These are phyloP conservation scores for Mortierella sp. DNA, from an alignment of 371 early-diverging fungal genomes.

Conservation along the genomic window DNA sequence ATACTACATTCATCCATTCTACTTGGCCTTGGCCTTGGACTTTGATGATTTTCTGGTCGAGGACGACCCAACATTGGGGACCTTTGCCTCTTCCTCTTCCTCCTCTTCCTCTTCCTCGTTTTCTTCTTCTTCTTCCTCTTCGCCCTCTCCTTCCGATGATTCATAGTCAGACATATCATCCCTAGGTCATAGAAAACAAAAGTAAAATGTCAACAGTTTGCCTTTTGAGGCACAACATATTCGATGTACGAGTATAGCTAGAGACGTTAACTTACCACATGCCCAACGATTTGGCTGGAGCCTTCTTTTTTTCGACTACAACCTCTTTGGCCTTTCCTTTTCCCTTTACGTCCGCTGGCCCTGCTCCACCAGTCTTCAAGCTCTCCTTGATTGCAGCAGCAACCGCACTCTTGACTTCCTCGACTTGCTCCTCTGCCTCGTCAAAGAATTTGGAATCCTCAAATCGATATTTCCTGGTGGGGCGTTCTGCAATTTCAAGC, in stretches of 20 bases:
- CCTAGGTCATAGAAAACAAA: slow-evolving; percentile 15
- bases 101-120: slow-evolving; percentile 48
- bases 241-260: too few relatives aligned
- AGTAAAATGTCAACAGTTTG: slow-evolving; percentile 4
- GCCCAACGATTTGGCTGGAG: slow-evolving; percentile 33
- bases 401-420: slow-evolving; percentile 80
- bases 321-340: slow-evolving; percentile 60
- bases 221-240: too few relatives aligned
- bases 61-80: slow-evolving; percentile 23
- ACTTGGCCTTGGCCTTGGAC: slow-evolving; percentile 31
- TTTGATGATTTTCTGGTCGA: slow-evolving; percentile 21
- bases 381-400: slow-evolving; percentile 60
- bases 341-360: slow-evolving; percentile 9
- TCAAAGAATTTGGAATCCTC: slow-evolving; percentile 86
- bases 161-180: slow-evolving; percentile 59
- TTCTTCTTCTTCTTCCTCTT: slow-evolving; percentile 47
- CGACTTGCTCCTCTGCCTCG: slow-evolving; percentile 80
- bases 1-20: not conserved
- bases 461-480: slow-evolving; percentile 78
- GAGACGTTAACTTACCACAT: slow-evolving; percentile 51
- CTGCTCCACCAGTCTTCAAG: slow-evolving; percentile 21
- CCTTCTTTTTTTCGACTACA: slow-evolving; percentile 32
- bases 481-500: slow-evolving; percentile 71
- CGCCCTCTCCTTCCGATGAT: slow-evolving; percentile 58
- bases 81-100: slow-evolving; percentile 34